Base-by-base conservation (phyloP, 2,329 filamentous ascomycete species). In the Ophiobolus disseminans region DNA sequence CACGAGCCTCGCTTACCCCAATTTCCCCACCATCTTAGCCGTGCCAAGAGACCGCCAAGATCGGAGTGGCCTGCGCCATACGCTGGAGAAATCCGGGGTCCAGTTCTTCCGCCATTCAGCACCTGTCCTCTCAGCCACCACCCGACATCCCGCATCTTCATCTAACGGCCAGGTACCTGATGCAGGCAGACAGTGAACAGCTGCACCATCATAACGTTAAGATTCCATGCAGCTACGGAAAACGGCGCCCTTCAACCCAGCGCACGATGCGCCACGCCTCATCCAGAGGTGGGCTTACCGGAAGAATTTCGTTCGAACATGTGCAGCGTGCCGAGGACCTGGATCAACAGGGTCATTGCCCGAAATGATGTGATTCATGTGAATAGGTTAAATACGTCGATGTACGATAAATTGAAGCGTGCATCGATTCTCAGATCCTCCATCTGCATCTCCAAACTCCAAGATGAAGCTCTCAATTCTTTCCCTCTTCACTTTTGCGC, bases 391-490 rank as follows among this genome's bases (percentile, higher is more conserved):
- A 13, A 47, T 31, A n/a, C n/a, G 26, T 19, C 39, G 28, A 35
- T 38, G 14, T 11, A 20, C 7, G 8, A 10, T 10, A 9, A 38
- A n/a, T n/a, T 35, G 20, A 23, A 38, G 34, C 21, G 40, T 31
- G 23, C 37, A 40, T 26, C 26, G 38, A 25, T 23, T 38, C 31
- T 28, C 32, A 13, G 36, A 26, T 35, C 35, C 31, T 31, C 30
- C 19, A 41, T 41, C 16, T 45, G 16, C 30, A 37, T 25, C 39
- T 31, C 17, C 20, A n/a, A 25, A 13, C 32, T 36, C 35, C 50
- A 56, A 53, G 30, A 67, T 69, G 66, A 68, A 68, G 60, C 40
- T 66, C 37, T 61, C 63, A 37, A 22, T 62, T 17, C 32, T 59
- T 17, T 53, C 59, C 4, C 25, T 67, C 34, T 23, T 63, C 30